Evolutionary conservation across 2,329 filamentous ascomycete genomes (phyloP).

Genomic region (Colletotrichum tanaceti): DNA sequence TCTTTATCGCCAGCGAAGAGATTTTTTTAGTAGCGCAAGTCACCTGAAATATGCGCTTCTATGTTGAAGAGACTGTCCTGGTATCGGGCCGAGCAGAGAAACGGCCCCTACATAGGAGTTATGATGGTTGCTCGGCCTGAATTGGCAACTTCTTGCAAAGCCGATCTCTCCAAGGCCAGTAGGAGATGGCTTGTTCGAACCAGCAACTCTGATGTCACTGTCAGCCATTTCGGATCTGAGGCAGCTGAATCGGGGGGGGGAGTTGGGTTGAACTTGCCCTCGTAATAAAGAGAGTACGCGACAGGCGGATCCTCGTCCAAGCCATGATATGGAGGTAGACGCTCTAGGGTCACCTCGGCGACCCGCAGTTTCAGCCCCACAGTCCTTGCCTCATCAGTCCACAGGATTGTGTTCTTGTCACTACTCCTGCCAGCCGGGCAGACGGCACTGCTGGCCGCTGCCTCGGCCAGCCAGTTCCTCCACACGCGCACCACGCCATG

Average conservation of each 20-base stretch:
- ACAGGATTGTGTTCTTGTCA: constrained; percentile 63
- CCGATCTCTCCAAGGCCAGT: constrained; percentile 72
- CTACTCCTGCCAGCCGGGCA: constrained; percentile 39
- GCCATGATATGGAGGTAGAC: constrained; percentile 65
- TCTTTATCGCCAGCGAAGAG: constrained; percentile 16
- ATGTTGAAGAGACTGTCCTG: neutral
- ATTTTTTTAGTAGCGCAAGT: neutral
- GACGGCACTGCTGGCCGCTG: constrained; percentile 59
- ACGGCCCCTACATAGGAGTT: constrained; percentile 55
- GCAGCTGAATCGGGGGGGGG: too few relatives aligned
- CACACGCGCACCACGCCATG: constrained; percentile 78
- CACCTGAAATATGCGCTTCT: neutral
- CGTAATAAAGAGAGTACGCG: constrained; percentile 76
- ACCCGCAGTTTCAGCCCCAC: constrained; percentile 78
- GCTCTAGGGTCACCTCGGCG: constrained; percentile 46
- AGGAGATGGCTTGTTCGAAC: constrained; percentile 73
- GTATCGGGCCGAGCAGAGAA: constrained; percentile 40
- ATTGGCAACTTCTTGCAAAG: constrained; percentile 67
- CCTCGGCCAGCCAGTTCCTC: constrained; percentile 74
- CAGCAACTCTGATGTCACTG: constrained; percentile 68
- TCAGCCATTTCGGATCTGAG: constrained; percentile 32
- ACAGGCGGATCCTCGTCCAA: constrained; percentile 74
- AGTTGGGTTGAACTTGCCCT: constrained; percentile 64
- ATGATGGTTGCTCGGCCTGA: constrained; percentile 77
- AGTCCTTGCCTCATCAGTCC: constrained; percentile 72